Conservation (phyloP, 148 eudicot species). For the Fagopyrum homotropicum region DNA sequence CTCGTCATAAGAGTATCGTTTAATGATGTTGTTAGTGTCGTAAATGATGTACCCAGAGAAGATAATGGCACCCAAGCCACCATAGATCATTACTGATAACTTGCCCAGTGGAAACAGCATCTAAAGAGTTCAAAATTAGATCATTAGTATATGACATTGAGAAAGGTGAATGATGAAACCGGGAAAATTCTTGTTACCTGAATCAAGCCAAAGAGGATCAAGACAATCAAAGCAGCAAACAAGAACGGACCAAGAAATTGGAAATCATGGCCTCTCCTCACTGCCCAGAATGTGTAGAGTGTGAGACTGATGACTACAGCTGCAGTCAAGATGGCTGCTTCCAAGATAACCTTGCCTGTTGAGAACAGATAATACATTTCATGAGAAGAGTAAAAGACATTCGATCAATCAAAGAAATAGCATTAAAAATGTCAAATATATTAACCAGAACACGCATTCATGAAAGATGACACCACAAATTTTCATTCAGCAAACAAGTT, state of each 20-base stretch:
- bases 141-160: not conserved
- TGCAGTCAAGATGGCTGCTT: constrained; percentile 58
- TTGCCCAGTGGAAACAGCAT: constrained; percentile 44
- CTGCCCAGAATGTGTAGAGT: constrained; percentile 89
- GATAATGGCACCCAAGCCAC: constrained; percentile 39
- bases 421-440: not conserved
- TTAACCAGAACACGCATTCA: not conserved
- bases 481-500: not conserved
- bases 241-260: constrained; percentile 65
- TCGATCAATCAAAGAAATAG: not conserved
- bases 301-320: constrained; percentile 65
- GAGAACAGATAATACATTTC: not conserved
- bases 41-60: constrained; percentile 54
- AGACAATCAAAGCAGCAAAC: constrained; percentile 47
- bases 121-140: constrained; percentile 16
- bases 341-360: constrained; percentile 65
- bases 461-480: not conserved
- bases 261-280: constrained; percentile 70
- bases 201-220: constrained; percentile 42
- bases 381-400: not conserved
- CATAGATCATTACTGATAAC: constrained; percentile 32
- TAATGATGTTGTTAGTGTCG: constrained; percentile 58
- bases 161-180: not conserved
- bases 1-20: constrained; percentile 42
- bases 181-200: constrained; percentile 35